Conservation (phyloP, 305 asterid species). For the Nicotiana rustica region DNA sequence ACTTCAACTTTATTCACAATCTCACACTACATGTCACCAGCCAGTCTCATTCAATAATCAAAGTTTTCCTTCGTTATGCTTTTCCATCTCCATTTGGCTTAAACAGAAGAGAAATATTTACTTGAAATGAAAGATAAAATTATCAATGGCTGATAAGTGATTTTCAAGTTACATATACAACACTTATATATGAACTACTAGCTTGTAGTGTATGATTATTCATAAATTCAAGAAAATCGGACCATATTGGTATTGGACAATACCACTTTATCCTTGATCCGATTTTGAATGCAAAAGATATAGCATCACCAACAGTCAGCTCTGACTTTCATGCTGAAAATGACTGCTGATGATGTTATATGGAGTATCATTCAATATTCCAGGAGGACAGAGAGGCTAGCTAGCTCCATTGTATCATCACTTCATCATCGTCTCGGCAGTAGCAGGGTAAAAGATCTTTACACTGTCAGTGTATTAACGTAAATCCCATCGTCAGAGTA, state of each 20-base stretch:
- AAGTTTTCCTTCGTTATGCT: background rate
- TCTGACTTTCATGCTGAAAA: conserved; percentile 43
- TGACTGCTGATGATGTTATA: conserved; percentile 76
- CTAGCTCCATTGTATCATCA: conserved; percentile 12
- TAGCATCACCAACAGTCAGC: conserved; percentile 80
- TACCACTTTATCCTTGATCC: background rate
- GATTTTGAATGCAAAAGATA: conserved; percentile 35
- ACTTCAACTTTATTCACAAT: background rate
- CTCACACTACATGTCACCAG: background rate
- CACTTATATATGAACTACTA: conserved; percentile 21
- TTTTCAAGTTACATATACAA: conserved; percentile 24
- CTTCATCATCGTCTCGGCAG: background rate
- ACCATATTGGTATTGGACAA: background rate
- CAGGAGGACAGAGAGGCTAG: background rate
- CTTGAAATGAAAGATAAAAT: too few species aligned
- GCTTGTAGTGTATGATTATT: conserved; percentile 7
- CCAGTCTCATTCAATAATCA: background rate
- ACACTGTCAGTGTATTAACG: conserved; percentile 1
- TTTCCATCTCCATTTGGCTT: background rate
- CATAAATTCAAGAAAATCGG: conserved; percentile 27
- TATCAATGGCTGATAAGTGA: too few species aligned
- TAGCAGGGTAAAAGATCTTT: background rate
- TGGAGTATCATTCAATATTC: conserved; percentile 35
- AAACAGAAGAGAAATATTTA: too few species aligned
- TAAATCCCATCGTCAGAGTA: background rate